A percentile compares a stretch with the other conserved stretches of the same genome.
Conservation (phyloP, 2,329 filamentous ascomycete species). For the Curvularia eragrostidis region DNA sequence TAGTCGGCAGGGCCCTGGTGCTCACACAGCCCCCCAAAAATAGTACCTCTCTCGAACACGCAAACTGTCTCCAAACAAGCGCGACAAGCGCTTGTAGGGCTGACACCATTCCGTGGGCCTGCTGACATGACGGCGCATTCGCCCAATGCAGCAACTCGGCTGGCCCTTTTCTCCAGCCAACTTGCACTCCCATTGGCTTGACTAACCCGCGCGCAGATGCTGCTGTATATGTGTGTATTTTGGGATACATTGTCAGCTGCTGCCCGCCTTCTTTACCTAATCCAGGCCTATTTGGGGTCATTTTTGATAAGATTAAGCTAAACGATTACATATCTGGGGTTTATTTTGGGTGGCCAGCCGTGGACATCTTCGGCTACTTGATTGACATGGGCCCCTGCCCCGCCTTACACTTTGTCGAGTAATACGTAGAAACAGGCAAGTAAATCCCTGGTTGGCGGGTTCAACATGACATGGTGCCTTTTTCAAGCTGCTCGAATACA, state of each 20-base stretch:
- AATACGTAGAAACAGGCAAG: neutral
- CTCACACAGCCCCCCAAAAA: conserved; percentile 34
- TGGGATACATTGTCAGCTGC: conserved; percentile 13
- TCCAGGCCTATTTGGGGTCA: conserved; percentile 9
- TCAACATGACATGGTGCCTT: neutral
- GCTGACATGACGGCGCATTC: conserved; percentile 12
- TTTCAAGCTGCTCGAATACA: neutral
- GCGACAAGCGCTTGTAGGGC: conserved; percentile 42
- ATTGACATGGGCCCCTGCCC: neutral
- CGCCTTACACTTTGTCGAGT: neutral
- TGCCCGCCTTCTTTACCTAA: conserved; percentile 2
- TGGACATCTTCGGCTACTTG: neutral
- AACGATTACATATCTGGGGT: neutral
- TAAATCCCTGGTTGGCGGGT: neutral
- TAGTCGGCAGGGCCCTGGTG: too few relatives aligned
- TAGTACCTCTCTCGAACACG: conserved; percentile 20
- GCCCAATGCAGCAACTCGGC: conserved; percentile 9
- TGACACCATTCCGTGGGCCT: conserved; percentile 23
- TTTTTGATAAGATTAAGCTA: neutral
- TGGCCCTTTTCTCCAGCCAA: neutral
- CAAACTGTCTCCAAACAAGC: conserved; percentile 22
- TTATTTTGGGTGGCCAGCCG: neutral
- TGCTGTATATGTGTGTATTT: conserved; percentile 12
- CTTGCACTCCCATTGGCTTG: conserved; percentile 1
- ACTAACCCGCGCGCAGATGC: neutral